phyloP scores from a whole-genome alignment of 768 basidiomycete species.

The Collybiopsis confluens region DNA sequence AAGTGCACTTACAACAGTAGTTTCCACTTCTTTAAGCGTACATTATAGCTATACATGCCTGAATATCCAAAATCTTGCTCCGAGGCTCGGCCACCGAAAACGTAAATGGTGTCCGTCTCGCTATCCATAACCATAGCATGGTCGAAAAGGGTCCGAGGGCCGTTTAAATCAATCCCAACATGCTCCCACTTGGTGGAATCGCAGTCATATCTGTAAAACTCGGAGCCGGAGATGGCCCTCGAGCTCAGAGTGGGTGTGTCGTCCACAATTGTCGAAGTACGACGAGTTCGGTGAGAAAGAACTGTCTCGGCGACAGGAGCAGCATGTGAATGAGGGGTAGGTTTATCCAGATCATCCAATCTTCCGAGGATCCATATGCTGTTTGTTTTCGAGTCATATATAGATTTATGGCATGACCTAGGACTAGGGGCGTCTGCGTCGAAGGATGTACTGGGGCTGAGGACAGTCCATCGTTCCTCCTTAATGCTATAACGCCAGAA shows the following conservation, averaged over 20 bases:
- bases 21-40: constrained; percentile 64
- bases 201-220: constrained; percentile 78
- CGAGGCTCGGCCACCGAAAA: constrained; percentile 71
- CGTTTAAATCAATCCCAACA: constrained; percentile 66
- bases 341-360: constrained; percentile 49
- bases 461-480: constrained; percentile 54
- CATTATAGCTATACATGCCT: constrained; percentile 70
- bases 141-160: constrained; percentile 72
- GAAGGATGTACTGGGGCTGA: constrained; percentile 49
- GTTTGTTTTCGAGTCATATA: constrained; percentile 67
- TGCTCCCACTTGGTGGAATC: constrained; percentile 71
- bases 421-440: constrained; percentile 67
- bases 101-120: constrained; percentile 66
- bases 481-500: constrained; percentile 71
- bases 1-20: constrained; percentile 51
- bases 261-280: not conserved
- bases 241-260: constrained; percentile 12
- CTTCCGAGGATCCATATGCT: constrained; percentile 72
- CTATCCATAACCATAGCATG: constrained; percentile 80
- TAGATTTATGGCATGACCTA: constrained; percentile 80
- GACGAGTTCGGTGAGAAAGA: not conserved
- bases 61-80: constrained; percentile 61
- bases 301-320: constrained; percentile 12
- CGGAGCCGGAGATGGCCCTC: constrained; percentile 43
- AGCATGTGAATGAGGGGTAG: constrained; percentile 19